Evolutionary conservation across 495 filamentous ascomycete species (phyloP).

Genomic region (Neurospora sp.): DNA sequence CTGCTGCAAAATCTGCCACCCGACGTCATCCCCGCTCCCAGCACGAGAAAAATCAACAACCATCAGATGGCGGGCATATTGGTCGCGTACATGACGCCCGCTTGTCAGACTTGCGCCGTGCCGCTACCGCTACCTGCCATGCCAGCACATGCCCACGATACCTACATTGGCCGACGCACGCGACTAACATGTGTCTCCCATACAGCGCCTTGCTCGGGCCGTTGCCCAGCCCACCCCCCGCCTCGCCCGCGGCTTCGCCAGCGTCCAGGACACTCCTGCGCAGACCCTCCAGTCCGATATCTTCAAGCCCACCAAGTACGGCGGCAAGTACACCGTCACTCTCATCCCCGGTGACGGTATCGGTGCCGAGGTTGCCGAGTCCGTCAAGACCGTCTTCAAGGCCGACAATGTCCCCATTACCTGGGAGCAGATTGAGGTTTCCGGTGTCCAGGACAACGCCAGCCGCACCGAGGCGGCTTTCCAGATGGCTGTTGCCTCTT

Average conservation of each 20-base stretch:
- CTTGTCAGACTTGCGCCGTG: not conserved
- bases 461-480: constrained; percentile 92
- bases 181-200: not conserved
- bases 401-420: constrained; percentile 97
- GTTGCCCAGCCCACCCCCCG: constrained; percentile 38
- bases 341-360: constrained; percentile 98
- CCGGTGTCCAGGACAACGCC: constrained; percentile 65
- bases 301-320: constrained; percentile 98
- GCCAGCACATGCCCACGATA: not conserved
- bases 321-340: constrained; percentile 98
- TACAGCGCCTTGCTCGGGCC: constrained; percentile 47
- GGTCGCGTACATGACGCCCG: not conserved
- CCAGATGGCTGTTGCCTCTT: constrained; percentile 84
- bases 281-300: constrained; percentile 77
- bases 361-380: constrained; percentile 94
- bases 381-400: constrained; percentile 98
- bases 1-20: constrained; percentile 11
- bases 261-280: constrained; percentile 74
- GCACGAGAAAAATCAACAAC: not conserved
- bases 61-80: not conserved
- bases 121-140: not conserved
- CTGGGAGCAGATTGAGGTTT: constrained; percentile 97
- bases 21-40: not conserved
- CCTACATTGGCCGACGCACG: not conserved
- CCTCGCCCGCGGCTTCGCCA: constrained; percentile 52